phyloP scores from a whole-genome alignment of 306 rosid genomes.

The Fragaria vesca region DNA sequence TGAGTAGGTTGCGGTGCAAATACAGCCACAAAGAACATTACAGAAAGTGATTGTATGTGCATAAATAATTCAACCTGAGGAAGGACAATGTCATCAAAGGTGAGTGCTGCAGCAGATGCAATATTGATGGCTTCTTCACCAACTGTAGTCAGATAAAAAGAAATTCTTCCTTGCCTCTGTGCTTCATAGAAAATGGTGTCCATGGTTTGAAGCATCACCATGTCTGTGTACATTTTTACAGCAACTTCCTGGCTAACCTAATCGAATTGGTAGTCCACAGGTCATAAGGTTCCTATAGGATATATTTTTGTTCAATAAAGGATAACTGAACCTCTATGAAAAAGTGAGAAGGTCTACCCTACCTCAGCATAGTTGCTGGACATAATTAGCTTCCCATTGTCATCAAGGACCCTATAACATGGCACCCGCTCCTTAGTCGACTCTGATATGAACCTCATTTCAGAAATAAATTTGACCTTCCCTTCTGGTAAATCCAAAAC shows the following conservation, averaged over 20 bases:
- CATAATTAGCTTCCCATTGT: constrained; percentile 47
- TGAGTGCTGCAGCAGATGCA: constrained; percentile 88
- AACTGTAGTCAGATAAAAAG: constrained; percentile 66
- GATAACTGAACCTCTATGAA: background rate
- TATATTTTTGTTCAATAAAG: background rate
- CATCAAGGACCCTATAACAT: constrained; percentile 81
- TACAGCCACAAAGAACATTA: background rate
- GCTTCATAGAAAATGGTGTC: constrained; percentile 86
- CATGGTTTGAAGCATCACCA: constrained; percentile 87
- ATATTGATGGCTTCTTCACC: constrained; percentile 90
- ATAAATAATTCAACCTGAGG: constrained; percentile 64
- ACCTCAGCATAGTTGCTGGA: constrained; percentile 53
- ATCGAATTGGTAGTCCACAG: constrained; percentile 15
- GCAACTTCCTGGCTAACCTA: constrained; percentile 65
- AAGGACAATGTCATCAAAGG: constrained; percentile 62
- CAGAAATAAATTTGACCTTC: constrained; percentile 51
- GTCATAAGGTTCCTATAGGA: constrained; percentile 1
- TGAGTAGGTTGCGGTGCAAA: constrained; percentile 8
- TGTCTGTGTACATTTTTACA: constrained; percentile 64
- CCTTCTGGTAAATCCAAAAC: constrained; percentile 81
- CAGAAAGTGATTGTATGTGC: background rate
- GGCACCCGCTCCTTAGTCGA: constrained; percentile 42
- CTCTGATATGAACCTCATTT: constrained; percentile 56
- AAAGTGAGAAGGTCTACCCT: constrained; percentile 5
- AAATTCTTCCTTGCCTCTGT: constrained; percentile 93